Evolutionary conservation across 305 asterid genomes (phyloP).

Genomic region (Fraxinus sp.): DNA sequence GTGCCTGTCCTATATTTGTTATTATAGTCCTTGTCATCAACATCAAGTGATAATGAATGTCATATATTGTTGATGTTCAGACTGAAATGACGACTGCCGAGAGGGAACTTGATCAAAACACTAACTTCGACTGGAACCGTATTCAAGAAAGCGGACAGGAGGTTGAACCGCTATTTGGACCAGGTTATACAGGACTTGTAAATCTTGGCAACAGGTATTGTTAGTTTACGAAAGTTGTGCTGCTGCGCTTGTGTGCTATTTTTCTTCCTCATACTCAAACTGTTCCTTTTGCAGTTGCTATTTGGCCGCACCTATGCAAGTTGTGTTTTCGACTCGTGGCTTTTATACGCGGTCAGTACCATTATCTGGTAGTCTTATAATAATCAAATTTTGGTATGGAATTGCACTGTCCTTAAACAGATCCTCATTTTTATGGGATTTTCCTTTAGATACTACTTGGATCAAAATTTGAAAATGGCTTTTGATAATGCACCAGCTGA

Average conservation of each 20-base stretch:
- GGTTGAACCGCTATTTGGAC: slow-evolving; percentile 82
- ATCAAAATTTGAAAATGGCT: slow-evolving; percentile 67
- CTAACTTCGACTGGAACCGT: slow-evolving; percentile 95
- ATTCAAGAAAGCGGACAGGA: slow-evolving; percentile 95
- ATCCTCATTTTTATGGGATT: slow-evolving; percentile 15
- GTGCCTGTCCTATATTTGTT: not conserved
- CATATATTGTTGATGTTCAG: slow-evolving; percentile 43
- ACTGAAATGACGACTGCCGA: slow-evolving; percentile 99
- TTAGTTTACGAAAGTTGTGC: slow-evolving; percentile 11
- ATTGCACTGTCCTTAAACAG: slow-evolving; percentile 9
- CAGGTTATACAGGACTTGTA: slow-evolving; percentile 93
- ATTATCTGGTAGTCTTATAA: slow-evolving; percentile 12
- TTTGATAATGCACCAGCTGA: slow-evolving; percentile 82
- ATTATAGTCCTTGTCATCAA: not conserved
- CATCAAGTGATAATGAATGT: not conserved
- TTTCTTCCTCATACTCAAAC: slow-evolving; percentile 21
- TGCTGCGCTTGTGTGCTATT: slow-evolving; percentile 13
- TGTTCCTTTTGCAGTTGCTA: slow-evolving; percentile 69
- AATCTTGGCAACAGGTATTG: slow-evolving; percentile 97
- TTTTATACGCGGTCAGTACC: slow-evolving; percentile 73
- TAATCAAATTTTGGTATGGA: slow-evolving; percentile 17
- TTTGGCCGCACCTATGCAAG: slow-evolving; percentile 97
- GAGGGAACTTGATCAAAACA: slow-evolving; percentile 92
- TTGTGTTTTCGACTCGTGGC: slow-evolving; percentile 70
- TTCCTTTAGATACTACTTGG: slow-evolving; percentile 55